Conservation (phyloP, 192 early-diverging fungal genomes). For the Funneliformis geosporum region DNA sequence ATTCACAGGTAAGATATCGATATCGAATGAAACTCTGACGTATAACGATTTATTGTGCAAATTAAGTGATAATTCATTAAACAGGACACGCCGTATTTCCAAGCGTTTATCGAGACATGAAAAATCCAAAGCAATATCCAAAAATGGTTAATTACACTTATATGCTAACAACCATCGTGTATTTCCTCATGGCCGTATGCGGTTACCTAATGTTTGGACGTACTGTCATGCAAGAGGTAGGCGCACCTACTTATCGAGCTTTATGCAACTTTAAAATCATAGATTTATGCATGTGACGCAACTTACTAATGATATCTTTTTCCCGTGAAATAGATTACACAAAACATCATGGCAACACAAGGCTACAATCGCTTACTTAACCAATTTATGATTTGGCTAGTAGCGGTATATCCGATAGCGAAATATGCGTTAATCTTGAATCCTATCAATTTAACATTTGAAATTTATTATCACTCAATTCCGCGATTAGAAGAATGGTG, state of each 20-base stretch:
- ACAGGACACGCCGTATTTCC: constrained; percentile 69
- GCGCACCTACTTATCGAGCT: background rate
- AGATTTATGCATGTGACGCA: constrained; percentile 8
- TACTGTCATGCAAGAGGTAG: constrained; percentile 56
- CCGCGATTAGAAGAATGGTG: constrained; percentile 34
- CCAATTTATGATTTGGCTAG: constrained; percentile 59
- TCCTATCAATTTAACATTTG: constrained; percentile 56
- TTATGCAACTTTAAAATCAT: constrained; percentile 9
- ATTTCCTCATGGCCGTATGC: constrained; percentile 50
- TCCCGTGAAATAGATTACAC: constrained; percentile 52
- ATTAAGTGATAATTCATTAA: background rate
- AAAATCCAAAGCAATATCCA: constrained; percentile 50
- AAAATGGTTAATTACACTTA: constrained; percentile 60
- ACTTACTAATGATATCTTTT: background rate
- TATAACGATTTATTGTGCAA: background rate
- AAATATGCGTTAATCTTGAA: constrained; percentile 69
- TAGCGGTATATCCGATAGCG: constrained; percentile 69
- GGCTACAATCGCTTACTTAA: constrained; percentile 55
- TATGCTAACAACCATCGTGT: constrained; percentile 47
- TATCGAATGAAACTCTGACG: background rate
- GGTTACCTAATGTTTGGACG: constrained; percentile 79
- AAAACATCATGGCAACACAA: constrained; percentile 63
- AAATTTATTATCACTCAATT: constrained; percentile 35
- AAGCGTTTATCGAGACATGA: constrained; percentile 68
- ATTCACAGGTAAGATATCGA: constrained; percentile 44